Base-by-base conservation (phyloP, 352 stramenopile species). In the Ophiocytium majus region DNA sequence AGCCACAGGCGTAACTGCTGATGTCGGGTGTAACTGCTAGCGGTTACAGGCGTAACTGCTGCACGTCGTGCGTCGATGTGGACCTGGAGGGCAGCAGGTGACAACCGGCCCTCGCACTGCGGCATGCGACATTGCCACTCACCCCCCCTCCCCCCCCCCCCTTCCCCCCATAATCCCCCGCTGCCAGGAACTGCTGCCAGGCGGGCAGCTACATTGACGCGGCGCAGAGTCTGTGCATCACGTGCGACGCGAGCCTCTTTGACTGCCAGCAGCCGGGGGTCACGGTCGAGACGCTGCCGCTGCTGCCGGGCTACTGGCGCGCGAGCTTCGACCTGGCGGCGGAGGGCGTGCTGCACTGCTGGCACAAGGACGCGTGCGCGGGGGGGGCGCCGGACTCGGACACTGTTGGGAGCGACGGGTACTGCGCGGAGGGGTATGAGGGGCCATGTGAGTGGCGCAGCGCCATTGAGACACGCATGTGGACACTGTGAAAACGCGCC, bases 391-490 rank as follows among this genome's bases (percentile, higher is more conserved):
- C 36, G 0, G n/a, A 57, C 10, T 9, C 50, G 33, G 66, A 10
- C 19, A 71, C 80, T 63, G 23, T 63, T 23, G 32, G 50, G 57
- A 36, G 76, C 0, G 10, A 86, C 33, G 82, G 82, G 32, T 86
- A 86, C 82, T 86, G 82, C 34, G 76, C 10, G 32, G 76, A 34
- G 17, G 82, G 82, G n/a, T 86, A 86, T 75, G 78, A 35, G 50
- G 82, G 82, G 34, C 82, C 82, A 17, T 86, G 82, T 86, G 57
- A 86, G 82, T 63, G 10, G 19, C 74, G 50, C 35, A 5, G 0
- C 0, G 35, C 49, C 14, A 23, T 10, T 17, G 17, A 63, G 5
- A 1, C 36, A 31, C 64, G 33, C 28, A 19, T 33, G 1, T 9
- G 14, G 64, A 19, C 36, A 17, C 5, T 10, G 66, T 32, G 31